A percentile compares a stretch with the other conserved stretches of the same genome.
Evolutionary conservation across 2,329 filamentous ascomycete genomes (phyloP).

Genomic region (Diaporthe nobilis): DNA sequence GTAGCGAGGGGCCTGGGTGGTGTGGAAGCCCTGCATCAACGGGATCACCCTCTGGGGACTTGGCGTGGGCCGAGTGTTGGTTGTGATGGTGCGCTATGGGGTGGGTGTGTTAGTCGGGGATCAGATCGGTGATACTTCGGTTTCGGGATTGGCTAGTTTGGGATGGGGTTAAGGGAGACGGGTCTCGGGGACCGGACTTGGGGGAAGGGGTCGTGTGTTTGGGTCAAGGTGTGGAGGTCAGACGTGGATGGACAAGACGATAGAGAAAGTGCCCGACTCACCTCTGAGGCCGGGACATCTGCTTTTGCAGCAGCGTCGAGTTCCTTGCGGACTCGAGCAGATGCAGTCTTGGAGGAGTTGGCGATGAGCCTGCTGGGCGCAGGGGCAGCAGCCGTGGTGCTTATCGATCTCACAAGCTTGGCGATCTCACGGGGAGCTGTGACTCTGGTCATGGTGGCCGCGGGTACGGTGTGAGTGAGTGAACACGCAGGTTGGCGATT

Average conservation of each 20-base stretch:
- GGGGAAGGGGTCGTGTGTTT: not conserved
- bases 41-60: slow-evolving; percentile 63
- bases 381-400: slow-evolving; percentile 57
- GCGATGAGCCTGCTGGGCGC: slow-evolving; percentile 53
- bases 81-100: slow-evolving; percentile 59
- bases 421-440: slow-evolving; percentile 55
- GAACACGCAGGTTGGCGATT: not conserved
- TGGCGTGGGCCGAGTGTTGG: slow-evolving; percentile 57
- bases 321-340: slow-evolving; percentile 62
- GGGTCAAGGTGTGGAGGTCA: not conserved
- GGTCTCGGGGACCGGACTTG: slow-evolving; percentile 30
- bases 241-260: not conserved
- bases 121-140: slow-evolving; percentile 38
- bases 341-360: slow-evolving; percentile 54
- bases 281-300: slow-evolving; percentile 35
- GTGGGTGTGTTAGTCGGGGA: slow-evolving; percentile 45
- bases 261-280: not conserved
- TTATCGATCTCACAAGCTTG: slow-evolving; percentile 64
- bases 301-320: slow-evolving; percentile 51
- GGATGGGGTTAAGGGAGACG: not conserved
- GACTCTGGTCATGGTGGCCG: slow-evolving; percentile 62
- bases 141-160: slow-evolving; percentile 3
- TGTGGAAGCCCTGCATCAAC: slow-evolving; percentile 75
- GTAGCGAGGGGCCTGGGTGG: slow-evolving; percentile 56
- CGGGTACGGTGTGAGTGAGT: not conserved